Evolutionary conservation across 2,329 filamentous ascomycete species (phyloP).

Genomic region (Monosporascus sp.): DNA sequence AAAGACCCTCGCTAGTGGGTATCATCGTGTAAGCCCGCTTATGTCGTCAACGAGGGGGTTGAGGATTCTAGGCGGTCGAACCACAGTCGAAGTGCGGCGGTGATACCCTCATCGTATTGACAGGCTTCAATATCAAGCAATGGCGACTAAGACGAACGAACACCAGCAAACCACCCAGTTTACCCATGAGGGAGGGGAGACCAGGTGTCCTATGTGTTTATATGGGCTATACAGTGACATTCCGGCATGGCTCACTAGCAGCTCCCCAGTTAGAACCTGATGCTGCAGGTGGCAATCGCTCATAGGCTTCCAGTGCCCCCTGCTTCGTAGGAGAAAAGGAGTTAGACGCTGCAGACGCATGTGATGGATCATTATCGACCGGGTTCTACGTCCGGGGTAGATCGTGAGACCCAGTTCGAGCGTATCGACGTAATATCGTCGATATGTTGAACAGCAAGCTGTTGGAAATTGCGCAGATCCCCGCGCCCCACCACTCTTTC

Average conservation of each 20-base stretch:
- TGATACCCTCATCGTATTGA: background rate
- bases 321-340: background rate
- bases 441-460: background rate
- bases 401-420: background rate
- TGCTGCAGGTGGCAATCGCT: too few relatives aligned
- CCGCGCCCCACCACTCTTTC: background rate
- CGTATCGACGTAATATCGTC: background rate
- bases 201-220: too few relatives aligned
- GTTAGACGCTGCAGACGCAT: background rate
- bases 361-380: background rate
- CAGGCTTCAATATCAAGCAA: background rate
- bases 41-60: background rate
- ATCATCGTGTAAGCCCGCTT: background rate
- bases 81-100: background rate
- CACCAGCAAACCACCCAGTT: too few relatives aligned
- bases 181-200: too few relatives aligned
- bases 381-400: background rate
- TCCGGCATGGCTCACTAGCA: too few relatives aligned
- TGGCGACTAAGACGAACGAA: too few relatives aligned
- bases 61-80: background rate
- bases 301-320: too few relatives aligned
- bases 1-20: too few relatives aligned
- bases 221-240: too few relatives aligned
- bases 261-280: too few relatives aligned
- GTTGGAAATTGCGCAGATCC: background rate